Evolutionary conservation across 257 asterid species (phyloP), one percentile per base, ranked within the genome.

Genomic region (Nicotiana undulata): DNA sequence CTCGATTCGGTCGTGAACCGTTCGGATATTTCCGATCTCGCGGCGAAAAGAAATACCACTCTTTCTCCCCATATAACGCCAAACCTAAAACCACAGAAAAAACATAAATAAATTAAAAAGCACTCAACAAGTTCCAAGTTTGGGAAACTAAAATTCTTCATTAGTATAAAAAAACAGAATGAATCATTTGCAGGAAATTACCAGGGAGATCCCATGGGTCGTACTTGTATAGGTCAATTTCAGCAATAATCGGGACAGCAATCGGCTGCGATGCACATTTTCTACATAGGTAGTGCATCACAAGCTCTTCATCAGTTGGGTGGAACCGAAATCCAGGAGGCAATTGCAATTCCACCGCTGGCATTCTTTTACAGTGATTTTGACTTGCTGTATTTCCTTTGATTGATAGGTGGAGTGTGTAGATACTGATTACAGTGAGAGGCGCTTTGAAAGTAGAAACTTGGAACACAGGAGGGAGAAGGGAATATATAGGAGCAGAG

Each of bases 281-380:
- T 58, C 92, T 88, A 84, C 91, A 86, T 15, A 94, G 79, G 75
- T 94, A 94, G 70, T 94, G 97, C 96, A 87, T 84, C 68, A 94
- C 98, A 3, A 94, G 96, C 79, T 94, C 98, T 46, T 94, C 98
- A 81, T 94, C 98, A 22, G 97, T 90, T 0, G 98, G 98, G 60
- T 94, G 98, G 84, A 94, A 94, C 8, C 98, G 85, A 81, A 94
- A 94, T 1, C 98, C 98, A 7, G 97, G 92, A 1, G 98, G 98
- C 67, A 94, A 81, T 15, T 88, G 92, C 84, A 94, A 61, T 81
- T 91, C 89, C 6, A 88, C 82, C 9, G 86, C 81, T 93, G 88
- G 88, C 79, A 66, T 75, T 64, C 9, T 12, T 72, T 81, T 46
- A 34, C 29, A n/a, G 8, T 16, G 37, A 15, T 20, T 55, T 15